Conservation (phyloP, 345 rosid species). For the Psidium guajava region DNA sequence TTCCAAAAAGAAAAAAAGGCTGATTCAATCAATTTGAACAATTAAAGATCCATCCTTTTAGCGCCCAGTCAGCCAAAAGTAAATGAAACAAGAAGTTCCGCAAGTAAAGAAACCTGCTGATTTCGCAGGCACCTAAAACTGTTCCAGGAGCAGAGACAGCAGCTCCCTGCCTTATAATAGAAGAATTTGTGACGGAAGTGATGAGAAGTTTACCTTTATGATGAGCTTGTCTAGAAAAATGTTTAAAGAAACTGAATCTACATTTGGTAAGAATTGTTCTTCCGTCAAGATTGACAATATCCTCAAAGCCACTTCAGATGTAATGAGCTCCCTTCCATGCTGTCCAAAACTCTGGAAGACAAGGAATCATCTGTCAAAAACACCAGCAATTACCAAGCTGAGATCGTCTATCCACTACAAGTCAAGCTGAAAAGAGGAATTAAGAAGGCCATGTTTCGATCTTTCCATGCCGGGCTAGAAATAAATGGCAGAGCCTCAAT, state of each 20-base stretch:
- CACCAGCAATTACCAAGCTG: constrained; percentile 57
- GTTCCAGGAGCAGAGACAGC: not conserved
- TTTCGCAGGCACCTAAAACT: not conserved
- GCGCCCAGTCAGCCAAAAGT: not conserved
- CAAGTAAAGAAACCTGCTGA: not conserved
- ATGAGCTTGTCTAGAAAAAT: constrained; percentile 55
- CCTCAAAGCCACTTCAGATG: constrained; percentile 77
- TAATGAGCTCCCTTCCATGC: constrained; percentile 95
- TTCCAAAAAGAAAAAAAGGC: not conserved
- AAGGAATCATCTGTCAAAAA: constrained; percentile 96
- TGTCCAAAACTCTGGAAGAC: constrained; percentile 99
- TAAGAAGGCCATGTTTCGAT: not conserved
- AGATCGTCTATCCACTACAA: constrained; percentile 24
- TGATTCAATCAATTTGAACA: not conserved
- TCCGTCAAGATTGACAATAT: constrained; percentile 78
- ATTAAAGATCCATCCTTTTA: not conserved
- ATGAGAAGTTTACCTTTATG: constrained; percentile 44
- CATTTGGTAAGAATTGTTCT: constrained; percentile 60
- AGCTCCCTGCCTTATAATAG: not conserved
- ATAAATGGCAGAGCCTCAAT: not conserved
- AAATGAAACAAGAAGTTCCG: not conserved
- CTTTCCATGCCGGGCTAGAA: not conserved
- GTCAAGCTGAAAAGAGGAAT: constrained; percentile 2
- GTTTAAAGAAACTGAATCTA: constrained; percentile 26
- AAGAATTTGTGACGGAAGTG: not conserved